Conservation (phyloP, 1,284 basidiomycete species). For the Anthracocystis setariae region DNA sequence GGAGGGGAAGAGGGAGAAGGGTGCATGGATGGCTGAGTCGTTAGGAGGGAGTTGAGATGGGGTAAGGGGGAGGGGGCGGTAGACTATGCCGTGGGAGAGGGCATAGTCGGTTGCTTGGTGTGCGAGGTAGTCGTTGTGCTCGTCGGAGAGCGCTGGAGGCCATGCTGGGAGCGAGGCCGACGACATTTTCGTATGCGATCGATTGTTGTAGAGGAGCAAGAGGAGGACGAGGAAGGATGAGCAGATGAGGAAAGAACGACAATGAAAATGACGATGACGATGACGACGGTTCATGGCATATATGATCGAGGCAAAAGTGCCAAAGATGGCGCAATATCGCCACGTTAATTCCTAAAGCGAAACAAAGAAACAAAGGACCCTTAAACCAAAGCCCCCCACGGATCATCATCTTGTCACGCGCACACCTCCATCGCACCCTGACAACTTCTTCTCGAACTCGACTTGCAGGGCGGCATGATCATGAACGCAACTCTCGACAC, state of each 20-base stretch:
- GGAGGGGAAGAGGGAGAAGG: constrained; percentile 85
- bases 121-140: constrained; percentile 74
- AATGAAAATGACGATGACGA: not conserved
- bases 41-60: constrained; percentile 48
- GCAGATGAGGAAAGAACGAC: not conserved
- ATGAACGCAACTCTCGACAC: not conserved
- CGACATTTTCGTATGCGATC: constrained; percentile 9
- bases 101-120: constrained; percentile 82
- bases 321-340: constrained; percentile 24
- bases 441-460: not conserved
- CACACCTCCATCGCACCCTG: not conserved
- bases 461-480: no score
- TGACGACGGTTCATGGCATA: not conserved
- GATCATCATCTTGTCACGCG: constrained; percentile 1
- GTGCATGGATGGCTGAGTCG: constrained; percentile 84
- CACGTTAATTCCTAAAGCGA: not conserved
- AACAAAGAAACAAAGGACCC: no score
- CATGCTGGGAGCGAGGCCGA: constrained; percentile 69
- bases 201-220: not conserved
- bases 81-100: constrained; percentile 83
- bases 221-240: not conserved
- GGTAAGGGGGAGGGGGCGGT: constrained; percentile 74
- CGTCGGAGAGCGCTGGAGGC: constrained; percentile 77
- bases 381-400: constrained; percentile 24
- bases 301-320: not conserved